Conservation (phyloP, 176 grass and related monocot genomes). For the Phoenix dactylifera region DNA sequence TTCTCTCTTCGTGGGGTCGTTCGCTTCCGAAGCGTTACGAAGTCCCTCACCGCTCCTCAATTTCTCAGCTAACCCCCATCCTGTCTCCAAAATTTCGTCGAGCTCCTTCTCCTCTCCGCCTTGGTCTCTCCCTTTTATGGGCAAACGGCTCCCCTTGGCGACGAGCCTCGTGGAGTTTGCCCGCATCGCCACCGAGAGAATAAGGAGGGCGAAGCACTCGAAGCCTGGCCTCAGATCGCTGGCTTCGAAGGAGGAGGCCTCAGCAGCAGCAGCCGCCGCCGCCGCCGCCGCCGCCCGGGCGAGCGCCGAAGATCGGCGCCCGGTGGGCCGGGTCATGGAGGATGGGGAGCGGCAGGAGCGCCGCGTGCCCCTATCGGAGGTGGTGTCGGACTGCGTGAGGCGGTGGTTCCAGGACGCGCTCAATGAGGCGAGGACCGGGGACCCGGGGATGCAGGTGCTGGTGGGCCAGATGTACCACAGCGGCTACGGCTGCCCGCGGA, state of each 20-base stretch:
- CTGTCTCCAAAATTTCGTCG: no score
- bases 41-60: no score
- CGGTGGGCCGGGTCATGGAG: constrained; percentile 23
- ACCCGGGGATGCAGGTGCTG: constrained; percentile 62
- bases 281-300: background rate
- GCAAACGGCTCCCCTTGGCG: constrained; percentile 30
- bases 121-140: constrained; percentile 29
- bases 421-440: constrained; percentile 59
- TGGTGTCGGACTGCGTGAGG: constrained; percentile 68
- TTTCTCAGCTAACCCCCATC: no score
- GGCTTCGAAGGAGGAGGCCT: constrained; percentile 39
- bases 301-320: constrained; percentile 7
- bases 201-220: constrained; percentile 1
- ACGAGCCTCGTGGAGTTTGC: constrained; percentile 6
- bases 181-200: constrained; percentile 23
- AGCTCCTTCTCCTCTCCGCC: constrained; percentile 6
- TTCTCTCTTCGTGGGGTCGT: no score
- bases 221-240: constrained; percentile 12
- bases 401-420: constrained; percentile 82
- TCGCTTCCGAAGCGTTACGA: no score
- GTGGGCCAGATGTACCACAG: constrained; percentile 85
- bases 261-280: background rate
- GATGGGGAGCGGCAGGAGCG: constrained; percentile 1
- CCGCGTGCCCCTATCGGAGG: constrained; percentile 50
- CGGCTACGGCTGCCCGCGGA: constrained; percentile 54